Base-by-base conservation (phyloP, 176 grass and related monocot species). In the Zoysia pacifica region DNA sequence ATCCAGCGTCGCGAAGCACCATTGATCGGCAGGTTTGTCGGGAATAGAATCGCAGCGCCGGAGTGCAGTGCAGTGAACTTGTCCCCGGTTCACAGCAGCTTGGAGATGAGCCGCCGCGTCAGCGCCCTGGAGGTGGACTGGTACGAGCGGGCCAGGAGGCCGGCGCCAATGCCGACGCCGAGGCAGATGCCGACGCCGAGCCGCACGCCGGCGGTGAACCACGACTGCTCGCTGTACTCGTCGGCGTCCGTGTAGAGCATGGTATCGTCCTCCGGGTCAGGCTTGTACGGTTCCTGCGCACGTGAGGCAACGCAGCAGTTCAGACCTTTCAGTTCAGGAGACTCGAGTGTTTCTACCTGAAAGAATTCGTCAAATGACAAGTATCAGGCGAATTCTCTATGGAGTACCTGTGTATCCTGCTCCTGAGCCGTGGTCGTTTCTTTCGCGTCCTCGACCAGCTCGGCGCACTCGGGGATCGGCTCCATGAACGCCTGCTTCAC, bases 111-210 rank as follows among this genome's bases (percentile, higher is more conserved):
- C 4, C 84, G 81, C 9, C 88, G 81, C 74, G 56, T 93, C 39
- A 94, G 84, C 44, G n/a, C 84, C 79, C 72, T 88, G 3, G 90
- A 81, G 15, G 90, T 94, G 72, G 88, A 89, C 71, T 93, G 90
- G 75, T 94, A 94, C 0, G 95, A 94, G 7, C 85, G 90, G 76
- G 70, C 77, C 62, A 94, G 86, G 62, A 98, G 84, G 1, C 90
- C 81, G 10, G 93, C 90, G 6, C 95, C 81, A 36, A 98, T 81
- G 65, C 94, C 94, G 15, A 97, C 77, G 45, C 92, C 95, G 14
- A 98, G 79, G 67, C 82, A 93, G 79, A 98, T 92, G n/a, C 90
- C 90, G 15, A 98, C 87, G 51, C 95, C 90, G 42, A 94, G 88
- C 61, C 90, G 85, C 37, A 94, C 81, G 45, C 95, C 95, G 35